Evolutionary conservation across 306 rosid genomes (phyloP), one percentile per base, ranked within the genome.

Genomic region (Hippophae rhamnoides): DNA sequence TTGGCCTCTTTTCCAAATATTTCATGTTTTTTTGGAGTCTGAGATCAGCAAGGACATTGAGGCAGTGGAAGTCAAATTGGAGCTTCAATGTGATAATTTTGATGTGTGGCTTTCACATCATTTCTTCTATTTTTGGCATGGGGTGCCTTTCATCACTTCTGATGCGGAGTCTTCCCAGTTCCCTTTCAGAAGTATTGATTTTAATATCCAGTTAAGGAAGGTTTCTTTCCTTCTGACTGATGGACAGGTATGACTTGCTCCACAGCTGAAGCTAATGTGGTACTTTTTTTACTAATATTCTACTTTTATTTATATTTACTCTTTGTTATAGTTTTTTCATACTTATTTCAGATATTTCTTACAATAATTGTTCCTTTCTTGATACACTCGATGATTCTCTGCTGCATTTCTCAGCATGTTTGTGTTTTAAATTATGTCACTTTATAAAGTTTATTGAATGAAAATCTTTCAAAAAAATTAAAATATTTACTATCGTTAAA

Each of bases 141-240:
- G 83, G 65, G 61, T 83, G 41, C 80, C 73, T 47, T 69, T 78
- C 42, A 66, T 70, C 62, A 13, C 71, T 48, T 75, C 80, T 11
- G 69, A 79, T 60, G 74, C 71, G n/a, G 77, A 73, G 54, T 64
- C 84, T 69, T 78, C 95, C 67, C 72, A 77, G 47, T 52, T 74
- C 60, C 69, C 79, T 60, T 66, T 50, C 10, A 63, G 72, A 58
- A 68, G 52, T 55, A 51, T 85, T 66, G 64, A 71, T 72, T 75
- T 85, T 52, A 71, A 76, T 64, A 72, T 82, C 60, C 77, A 75
- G 41, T 23, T 74, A 58, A 71, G 82, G 79, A 90, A 85, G 66
- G 81, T 83, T 75, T 83, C 92, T 46, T 48, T 90, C 72, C 83
- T 90, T 54, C 82, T 90, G 14, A 79, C 86, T 68, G 96, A 90